A percentile compares a stretch with the other conserved stretches of the same genome.
Conservation (phyloP, 2,329 filamentous ascomycete species). For the Volutella citrinella region DNA sequence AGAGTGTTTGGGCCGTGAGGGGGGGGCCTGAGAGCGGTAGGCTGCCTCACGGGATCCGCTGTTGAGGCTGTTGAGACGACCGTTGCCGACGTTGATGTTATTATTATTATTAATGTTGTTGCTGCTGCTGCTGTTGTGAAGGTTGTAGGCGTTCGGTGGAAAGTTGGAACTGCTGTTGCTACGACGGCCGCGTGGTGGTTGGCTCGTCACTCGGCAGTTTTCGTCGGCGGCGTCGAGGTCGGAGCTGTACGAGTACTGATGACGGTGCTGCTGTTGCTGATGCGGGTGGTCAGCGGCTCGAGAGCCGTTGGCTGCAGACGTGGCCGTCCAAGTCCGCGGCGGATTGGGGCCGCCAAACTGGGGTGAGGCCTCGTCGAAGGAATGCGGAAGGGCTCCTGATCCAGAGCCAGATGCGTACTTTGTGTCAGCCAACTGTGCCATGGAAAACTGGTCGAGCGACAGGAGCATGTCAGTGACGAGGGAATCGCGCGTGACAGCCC, state of each 20-base stretch:
- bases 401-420: constrained; percentile 21
- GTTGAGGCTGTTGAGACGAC: constrained; percentile 55
- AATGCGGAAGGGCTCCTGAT: constrained; percentile 23
- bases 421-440: constrained; percentile 40
- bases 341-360: constrained; percentile 30
- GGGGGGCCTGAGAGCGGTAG: constrained; percentile 33
- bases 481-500: constrained; percentile 79
- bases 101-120: no score
- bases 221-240: constrained; percentile 58
- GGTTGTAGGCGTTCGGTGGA: no score
- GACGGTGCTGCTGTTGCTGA: no score
- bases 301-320: constrained; percentile 19
- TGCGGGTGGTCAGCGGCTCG: constrained; percentile 22
- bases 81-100: neutral
- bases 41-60: constrained; percentile 55
- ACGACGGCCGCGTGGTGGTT: constrained; percentile 63
- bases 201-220: constrained; percentile 50
- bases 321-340: constrained; percentile 30
- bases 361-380: constrained; percentile 24
- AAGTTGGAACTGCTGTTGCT: constrained; percentile 81
- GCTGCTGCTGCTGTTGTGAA: no score
- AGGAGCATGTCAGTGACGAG: constrained; percentile 94
- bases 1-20: constrained; percentile 43
- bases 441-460: constrained; percentile 81
- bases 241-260: constrained; percentile 57